These are phyloP conservation scores for Fusarium pseudograminearum DNA, from an alignment of 2,329 filamentous ascomycete species.

Conservation along the genomic window DNA sequence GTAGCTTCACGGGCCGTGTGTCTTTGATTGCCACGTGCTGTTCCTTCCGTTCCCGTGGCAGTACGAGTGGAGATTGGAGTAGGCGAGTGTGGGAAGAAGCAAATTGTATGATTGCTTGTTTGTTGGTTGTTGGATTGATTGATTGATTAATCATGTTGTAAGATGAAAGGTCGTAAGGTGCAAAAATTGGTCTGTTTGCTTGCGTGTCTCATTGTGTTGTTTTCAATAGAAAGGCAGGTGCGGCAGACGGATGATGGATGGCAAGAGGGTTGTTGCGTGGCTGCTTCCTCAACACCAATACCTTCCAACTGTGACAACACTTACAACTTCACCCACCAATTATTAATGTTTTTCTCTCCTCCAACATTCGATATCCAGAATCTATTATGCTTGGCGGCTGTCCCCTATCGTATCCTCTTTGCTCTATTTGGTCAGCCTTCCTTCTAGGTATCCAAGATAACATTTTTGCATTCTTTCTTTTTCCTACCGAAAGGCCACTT, in stretches of 20 bases:
- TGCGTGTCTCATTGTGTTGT: not conserved
- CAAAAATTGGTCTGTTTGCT: slow-evolving; percentile 16
- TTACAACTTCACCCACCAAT: not conserved
- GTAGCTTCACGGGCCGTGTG: slow-evolving; percentile 22
- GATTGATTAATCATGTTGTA: not conserved
- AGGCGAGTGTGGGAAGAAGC: slow-evolving; percentile 14
- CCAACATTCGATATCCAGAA: not conserved
- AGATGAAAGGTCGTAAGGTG: not conserved
- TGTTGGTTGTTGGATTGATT: not conserved
- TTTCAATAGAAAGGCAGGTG: not conserved
- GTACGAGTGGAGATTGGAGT: slow-evolving; percentile 19
- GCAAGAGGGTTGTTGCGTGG: not conserved
- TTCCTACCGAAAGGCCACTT: slow-evolving; percentile 5
- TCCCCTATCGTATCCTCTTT: not conserved
- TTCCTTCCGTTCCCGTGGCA: slow-evolving; percentile 31
- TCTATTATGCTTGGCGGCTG: not conserved
- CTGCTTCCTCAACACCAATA: slow-evolving; percentile 3
- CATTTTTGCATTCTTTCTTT: slow-evolving; percentile 7
- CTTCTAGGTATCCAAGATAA: not conserved
- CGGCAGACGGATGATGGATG: too few species aligned
- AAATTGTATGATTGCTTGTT: slow-evolving; percentile 8
- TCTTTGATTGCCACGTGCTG: slow-evolving; percentile 41
- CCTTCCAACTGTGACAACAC: not conserved
- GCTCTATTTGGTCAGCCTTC: not conserved
- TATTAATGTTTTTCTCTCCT: slow-evolving; percentile 4